These are phyloP conservation scores for Pyronema domesticum DNA, from an alignment of 495 filamentous ascomycete genomes.

Conservation along the genomic window DNA sequence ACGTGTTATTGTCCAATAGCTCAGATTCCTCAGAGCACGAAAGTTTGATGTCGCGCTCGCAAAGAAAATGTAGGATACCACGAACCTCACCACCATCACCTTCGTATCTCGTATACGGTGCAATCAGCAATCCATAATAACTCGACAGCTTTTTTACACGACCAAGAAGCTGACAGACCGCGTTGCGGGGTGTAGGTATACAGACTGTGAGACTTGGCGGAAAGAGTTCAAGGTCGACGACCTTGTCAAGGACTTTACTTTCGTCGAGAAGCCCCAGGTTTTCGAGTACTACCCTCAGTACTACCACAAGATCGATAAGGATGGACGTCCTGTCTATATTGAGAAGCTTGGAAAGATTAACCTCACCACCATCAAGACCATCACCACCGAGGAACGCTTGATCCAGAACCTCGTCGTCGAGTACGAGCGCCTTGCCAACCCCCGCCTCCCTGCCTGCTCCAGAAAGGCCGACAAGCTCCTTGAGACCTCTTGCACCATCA, in stretches of 20 bases:
- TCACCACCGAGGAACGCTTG: slow-evolving; percentile 85
- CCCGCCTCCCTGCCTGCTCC: slow-evolving; percentile 81
- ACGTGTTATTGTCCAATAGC: slow-evolving; percentile 28
- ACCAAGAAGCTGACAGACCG: neutral
- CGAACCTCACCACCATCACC: neutral
- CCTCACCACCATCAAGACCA: slow-evolving; percentile 70
- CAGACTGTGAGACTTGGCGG: slow-evolving; percentile 78
- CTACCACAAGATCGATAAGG: slow-evolving; percentile 98
- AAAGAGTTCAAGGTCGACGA: slow-evolving; percentile 69
- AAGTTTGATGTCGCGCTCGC: slow-evolving; percentile 76
- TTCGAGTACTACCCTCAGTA: slow-evolving; percentile 93
- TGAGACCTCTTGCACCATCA: slow-evolving; percentile 91
- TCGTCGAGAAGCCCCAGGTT: slow-evolving; percentile 67
- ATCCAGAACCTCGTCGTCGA: slow-evolving; percentile 83
- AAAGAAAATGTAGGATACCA: slow-evolving; percentile 32
- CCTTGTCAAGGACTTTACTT: slow-evolving; percentile 60
- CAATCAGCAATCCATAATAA: neutral
- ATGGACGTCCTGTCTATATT: slow-evolving; percentile 89
- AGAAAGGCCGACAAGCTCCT: slow-evolving; percentile 73
- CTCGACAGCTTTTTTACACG: neutral
- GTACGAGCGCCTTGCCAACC: slow-evolving; percentile 88
- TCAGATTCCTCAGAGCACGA: slow-evolving; percentile 77
- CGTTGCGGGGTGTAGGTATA: slow-evolving; percentile 45
- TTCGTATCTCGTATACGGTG: neutral
- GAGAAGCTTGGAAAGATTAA: slow-evolving; percentile 90